Conservation (phyloP, 805 yeast genomes). For the Yamadazyma olivae region DNA sequence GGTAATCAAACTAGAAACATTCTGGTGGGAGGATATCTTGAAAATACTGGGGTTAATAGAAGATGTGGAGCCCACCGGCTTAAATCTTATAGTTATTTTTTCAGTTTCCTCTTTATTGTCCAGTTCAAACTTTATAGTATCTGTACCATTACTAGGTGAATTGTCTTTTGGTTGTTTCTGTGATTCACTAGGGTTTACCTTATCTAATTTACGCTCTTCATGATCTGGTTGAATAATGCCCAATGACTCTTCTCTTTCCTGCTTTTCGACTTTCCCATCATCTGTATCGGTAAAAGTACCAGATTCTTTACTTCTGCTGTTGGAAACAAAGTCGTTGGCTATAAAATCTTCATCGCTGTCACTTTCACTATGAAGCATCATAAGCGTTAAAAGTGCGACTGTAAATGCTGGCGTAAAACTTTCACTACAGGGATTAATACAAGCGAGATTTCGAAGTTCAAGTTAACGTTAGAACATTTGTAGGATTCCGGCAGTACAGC, state of each 20-base stretch:
- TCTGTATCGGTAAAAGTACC: not conserved
- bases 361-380: not conserved
- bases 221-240: too few species aligned
- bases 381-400: not conserved
- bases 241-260: too few species aligned
- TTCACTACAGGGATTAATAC: not conserved
- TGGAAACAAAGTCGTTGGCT: too few species aligned
- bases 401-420: not conserved
- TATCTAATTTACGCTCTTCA: too few species aligned
- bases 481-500: too few species aligned
- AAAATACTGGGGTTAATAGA: conserved; percentile 48
- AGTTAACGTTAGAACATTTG: too few species aligned
- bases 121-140: too few species aligned
- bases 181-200: too few species aligned
- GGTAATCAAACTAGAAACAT: conserved; percentile 42
- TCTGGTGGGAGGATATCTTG: conserved; percentile 46
- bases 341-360: not conserved
- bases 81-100: conserved; percentile 51
- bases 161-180: too few species aligned
- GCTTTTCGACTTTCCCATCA: not conserved
- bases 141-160: too few species aligned
- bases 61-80: conserved; percentile 58
- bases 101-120: not conserved
- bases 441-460: too few species aligned
- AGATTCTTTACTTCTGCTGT: too few species aligned